Evolutionary conservation across 805 yeast genomes (phyloP).

Genomic region (Candida tammaniensis): DNA sequence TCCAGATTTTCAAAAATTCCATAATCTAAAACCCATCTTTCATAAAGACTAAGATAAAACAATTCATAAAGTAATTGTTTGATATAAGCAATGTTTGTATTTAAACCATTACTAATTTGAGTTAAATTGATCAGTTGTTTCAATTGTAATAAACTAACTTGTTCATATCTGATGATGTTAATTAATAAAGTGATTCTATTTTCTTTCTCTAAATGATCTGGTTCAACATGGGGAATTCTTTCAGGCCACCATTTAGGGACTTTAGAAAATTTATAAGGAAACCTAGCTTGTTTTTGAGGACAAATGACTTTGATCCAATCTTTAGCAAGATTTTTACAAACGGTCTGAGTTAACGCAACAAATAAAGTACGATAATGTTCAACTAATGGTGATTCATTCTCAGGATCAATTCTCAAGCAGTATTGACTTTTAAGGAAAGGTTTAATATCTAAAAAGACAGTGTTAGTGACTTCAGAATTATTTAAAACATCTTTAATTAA

Average conservation of each 20-base stretch:
- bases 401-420: slow-evolving; percentile 1
- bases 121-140: slow-evolving; percentile 5
- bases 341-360: slow-evolving; percentile 19
- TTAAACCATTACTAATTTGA: background rate
- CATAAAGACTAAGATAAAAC: slow-evolving; percentile 24
- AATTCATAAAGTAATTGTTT: slow-evolving; percentile 21
- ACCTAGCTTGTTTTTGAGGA: slow-evolving; percentile 61
- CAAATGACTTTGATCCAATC: slow-evolving; percentile 65
- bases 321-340: slow-evolving; percentile 62
- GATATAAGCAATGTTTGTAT: slow-evolving; percentile 5
- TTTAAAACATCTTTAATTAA: slow-evolving; percentile 10
- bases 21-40: slow-evolving; percentile 18
- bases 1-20: slow-evolving; percentile 10
- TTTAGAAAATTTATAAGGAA: slow-evolving; percentile 53
- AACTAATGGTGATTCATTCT: background rate
- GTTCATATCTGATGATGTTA: slow-evolving; percentile 25
- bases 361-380: slow-evolving; percentile 13
- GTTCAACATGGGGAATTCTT: slow-evolving; percentile 59
- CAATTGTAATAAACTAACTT: slow-evolving; percentile 8
- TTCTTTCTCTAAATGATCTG: slow-evolving; percentile 64
- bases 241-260: slow-evolving; percentile 76
- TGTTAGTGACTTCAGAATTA: slow-evolving; percentile 4
- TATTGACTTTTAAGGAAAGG: slow-evolving; percentile 6
- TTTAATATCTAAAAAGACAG: slow-evolving; percentile 12
- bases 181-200: slow-evolving; percentile 54